Base-by-base conservation (phyloP, 805 yeast species). In the Lachancea lanzarotensis region DNA sequence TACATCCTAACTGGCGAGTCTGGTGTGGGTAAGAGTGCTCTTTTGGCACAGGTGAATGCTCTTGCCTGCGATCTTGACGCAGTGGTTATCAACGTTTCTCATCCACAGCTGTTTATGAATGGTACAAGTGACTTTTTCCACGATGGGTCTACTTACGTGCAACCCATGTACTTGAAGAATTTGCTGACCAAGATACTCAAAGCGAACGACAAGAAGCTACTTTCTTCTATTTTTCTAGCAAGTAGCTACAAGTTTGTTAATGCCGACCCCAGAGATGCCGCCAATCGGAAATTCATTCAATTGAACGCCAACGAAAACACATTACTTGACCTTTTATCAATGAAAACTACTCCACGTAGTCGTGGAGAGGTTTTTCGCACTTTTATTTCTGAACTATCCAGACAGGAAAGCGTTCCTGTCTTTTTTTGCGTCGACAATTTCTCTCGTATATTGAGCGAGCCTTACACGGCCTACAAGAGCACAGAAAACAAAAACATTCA, bases 11-110 rank as follows among this genome's bases (percentile, higher is more conserved):
- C 76, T 17, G 95, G 95, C 35, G 81, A 75, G 45, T 66, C 76
- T 36, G 96, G 96, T 40, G 72, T 76, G 10, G 97, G 97, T 7
- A 90, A 89, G 68, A 76, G 91, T 2, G 77, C 87, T 0, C 56
- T 82, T 32, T 55, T 89, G 38, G 63, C 90, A 0, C 96, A 89
- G 62, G 38, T 54, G 2, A 66, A 65, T 30, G 63, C 67, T 2
- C 52, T 40, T 43, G 63, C 62, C 1, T 33, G 51, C 5, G 64
- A 57, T 2, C 70, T 81, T 1, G 82, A 82, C 35, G 78, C 83
- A 0, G 63, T 84, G 38, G 65, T 86, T 3, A 55, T 89, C 38
- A 86, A 84, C 40, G 63, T 88, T 15, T 78, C 88, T 25, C 68
- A 78, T 49, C 80, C 88, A 1, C 75, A 72, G 32, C 65, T 69